Percentiles rank a stretch among this genome's conserved stretches.
Conservation (phyloP, 106 monocot genomes). For the Ottelia alismoides region DNA sequence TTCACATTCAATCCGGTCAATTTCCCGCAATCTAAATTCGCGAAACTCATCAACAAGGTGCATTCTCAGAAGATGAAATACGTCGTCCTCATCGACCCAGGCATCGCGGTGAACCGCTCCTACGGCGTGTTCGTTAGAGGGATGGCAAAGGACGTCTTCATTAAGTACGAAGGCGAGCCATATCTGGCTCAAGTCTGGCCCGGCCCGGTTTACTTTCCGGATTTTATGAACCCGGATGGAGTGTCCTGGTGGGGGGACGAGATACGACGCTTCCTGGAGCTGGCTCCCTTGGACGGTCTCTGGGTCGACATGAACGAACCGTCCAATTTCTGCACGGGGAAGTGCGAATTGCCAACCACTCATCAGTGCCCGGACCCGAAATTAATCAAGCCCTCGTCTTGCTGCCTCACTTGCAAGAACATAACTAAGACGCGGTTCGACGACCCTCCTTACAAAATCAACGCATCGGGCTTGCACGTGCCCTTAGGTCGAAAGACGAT, state of each 20-base stretch:
- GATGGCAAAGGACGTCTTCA: slow-evolving; percentile 69
- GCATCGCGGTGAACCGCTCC: slow-evolving; percentile 65
- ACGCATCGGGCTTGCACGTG: slow-evolving; percentile 47
- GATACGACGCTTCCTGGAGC: slow-evolving; percentile 55
- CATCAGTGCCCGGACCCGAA: slow-evolving; percentile 45
- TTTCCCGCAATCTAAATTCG: slow-evolving; percentile 64
- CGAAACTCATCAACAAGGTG: slow-evolving; percentile 60
- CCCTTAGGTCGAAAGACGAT: slow-evolving; percentile 87
- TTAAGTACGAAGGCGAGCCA: slow-evolving; percentile 69
- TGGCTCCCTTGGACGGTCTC: slow-evolving; percentile 85
- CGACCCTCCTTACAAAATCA: slow-evolving; percentile 90
- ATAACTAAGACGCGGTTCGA: slow-evolving; percentile 79
- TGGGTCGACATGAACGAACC: slow-evolving; percentile 99
- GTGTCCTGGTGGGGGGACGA: slow-evolving; percentile 90
- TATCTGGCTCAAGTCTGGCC: slow-evolving; percentile 97
- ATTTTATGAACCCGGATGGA: slow-evolving; percentile 58
- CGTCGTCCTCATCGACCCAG: slow-evolving; percentile 88
- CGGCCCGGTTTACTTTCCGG: slow-evolving; percentile 90
- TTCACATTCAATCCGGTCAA: slow-evolving; percentile 85
- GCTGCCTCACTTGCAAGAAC: slow-evolving; percentile 92
- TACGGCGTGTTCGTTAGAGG: slow-evolving; percentile 68
- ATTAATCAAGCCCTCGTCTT: slow-evolving; percentile 44
- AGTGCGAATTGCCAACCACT: slow-evolving; percentile 62
- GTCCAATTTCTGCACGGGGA: slow-evolving; percentile 90
- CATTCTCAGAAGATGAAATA: slow-evolving; percentile 79